Evolutionary conservation across 257 asterid genomes (phyloP).

Genomic region (Voacanga thouarsii): DNA sequence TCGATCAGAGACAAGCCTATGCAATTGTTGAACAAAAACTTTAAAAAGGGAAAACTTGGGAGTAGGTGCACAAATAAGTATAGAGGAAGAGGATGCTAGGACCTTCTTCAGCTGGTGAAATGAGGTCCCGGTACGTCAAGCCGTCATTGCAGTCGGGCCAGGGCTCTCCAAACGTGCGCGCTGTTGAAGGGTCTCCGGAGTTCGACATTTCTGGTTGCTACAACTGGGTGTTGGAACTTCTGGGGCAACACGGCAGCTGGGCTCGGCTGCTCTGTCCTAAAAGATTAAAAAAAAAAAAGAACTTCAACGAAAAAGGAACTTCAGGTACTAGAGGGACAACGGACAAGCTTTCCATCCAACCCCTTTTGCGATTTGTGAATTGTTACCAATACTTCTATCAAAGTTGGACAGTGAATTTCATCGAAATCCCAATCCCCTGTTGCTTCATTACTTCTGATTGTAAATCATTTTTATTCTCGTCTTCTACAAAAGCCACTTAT

Average conservation of each 20-base stretch:
- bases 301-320: neutral
- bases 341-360: neutral
- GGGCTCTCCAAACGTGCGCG: conserved; percentile 52
- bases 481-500: neutral
- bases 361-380: neutral
- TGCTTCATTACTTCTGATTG: neutral
- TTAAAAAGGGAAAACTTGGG: neutral
- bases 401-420: neutral
- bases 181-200: conserved; percentile 9
- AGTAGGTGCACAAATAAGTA: neutral
- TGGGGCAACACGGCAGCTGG: neutral
- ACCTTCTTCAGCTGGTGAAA: conserved; percentile 61
- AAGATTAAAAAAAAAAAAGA: neutral
- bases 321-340: too few species aligned
- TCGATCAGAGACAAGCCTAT: conserved; percentile 64
- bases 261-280: neutral
- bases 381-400: neutral
- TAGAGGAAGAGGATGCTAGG: conserved; percentile 8
- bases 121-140: conserved; percentile 54
- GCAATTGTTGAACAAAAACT: conserved; percentile 1
- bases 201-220: conserved; percentile 14
- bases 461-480: neutral
- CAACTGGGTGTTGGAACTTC: neutral
- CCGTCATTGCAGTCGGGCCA: conserved; percentile 89
- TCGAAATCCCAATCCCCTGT: neutral